These are phyloP conservation scores for Penicillium ucsense DNA, from an alignment of 495 filamentous ascomycete genomes.

Conservation along the genomic window DNA sequence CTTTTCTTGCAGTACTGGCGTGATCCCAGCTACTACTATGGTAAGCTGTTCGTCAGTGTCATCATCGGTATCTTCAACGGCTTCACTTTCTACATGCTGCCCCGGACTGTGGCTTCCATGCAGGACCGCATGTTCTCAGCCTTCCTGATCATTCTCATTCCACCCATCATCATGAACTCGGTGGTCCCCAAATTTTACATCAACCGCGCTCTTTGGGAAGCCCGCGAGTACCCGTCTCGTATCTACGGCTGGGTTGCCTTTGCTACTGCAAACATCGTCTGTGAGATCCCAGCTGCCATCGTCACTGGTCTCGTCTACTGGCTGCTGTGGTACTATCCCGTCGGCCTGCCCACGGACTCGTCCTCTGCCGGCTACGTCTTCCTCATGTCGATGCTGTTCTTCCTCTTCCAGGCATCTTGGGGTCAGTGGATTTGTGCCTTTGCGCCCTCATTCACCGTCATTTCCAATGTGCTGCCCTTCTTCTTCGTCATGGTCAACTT, in stretches of 20 bases:
- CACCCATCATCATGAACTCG: conserved; percentile 61
- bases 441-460: conserved; percentile 71
- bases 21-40: conserved; percentile 61
- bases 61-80: conserved; percentile 67
- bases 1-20: conserved; percentile 66
- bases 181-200: conserved; percentile 79
- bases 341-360: conserved; percentile 56
- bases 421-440: conserved; percentile 81
- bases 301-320: conserved; percentile 59
- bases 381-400: conserved; percentile 75
- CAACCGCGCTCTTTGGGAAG: conserved; percentile 67
- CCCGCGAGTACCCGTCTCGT: conserved; percentile 61
- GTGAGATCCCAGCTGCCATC: conserved; percentile 66
- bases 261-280: conserved; percentile 62
- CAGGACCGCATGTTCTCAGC: conserved; percentile 72
- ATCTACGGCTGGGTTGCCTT: conserved; percentile 85
- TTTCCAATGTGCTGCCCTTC: conserved; percentile 53
- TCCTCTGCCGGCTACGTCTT: conserved; percentile 69
- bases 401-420: conserved; percentile 68
- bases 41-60: conserved; percentile 60
- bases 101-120: conserved; percentile 56
- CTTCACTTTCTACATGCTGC: conserved; percentile 79
- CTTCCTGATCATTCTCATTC: conserved; percentile 68
- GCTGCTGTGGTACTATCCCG: conserved; percentile 70
- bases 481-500: conserved; percentile 68